phyloP scores from a whole-genome alignment of 352 stramenopile genomes.

The Phytophthora sp. region DNA sequence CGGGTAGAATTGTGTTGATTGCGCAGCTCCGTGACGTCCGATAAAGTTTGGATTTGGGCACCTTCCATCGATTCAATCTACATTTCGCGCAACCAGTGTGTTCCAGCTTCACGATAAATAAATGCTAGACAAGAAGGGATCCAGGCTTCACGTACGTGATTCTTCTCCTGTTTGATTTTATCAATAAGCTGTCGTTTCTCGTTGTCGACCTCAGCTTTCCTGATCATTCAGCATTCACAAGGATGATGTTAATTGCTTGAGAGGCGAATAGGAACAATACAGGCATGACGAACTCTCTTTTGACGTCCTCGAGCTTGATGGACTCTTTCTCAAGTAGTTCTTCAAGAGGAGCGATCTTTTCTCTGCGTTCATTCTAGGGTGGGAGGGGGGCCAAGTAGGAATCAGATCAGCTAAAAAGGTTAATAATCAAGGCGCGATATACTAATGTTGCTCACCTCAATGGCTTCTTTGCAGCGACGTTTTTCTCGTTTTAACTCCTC shows the following conservation, averaged over 20 bases:
- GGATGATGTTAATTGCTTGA: neutral
- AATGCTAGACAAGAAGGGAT: slow-evolving; percentile 1
- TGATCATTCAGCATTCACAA: slow-evolving; percentile 18
- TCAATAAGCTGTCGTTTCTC: slow-evolving; percentile 61
- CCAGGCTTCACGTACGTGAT: slow-evolving; percentile 32
- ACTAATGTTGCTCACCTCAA: slow-evolving; percentile 47
- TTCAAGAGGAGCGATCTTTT: slow-evolving; percentile 69
- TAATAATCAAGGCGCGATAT: too few species aligned
- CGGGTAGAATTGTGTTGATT: slow-evolving; percentile 75
- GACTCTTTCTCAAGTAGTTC: slow-evolving; percentile 73
- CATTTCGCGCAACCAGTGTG: neutral
- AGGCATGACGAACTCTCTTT: slow-evolving; percentile 69
- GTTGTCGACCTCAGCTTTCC: slow-evolving; percentile 56
- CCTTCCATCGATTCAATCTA: slow-evolving; percentile 74
- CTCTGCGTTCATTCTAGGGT: slow-evolving; percentile 75
- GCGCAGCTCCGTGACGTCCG: slow-evolving; percentile 69
- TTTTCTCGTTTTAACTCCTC: slow-evolving; percentile 75
- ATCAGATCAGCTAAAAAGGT: too few species aligned
- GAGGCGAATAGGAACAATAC: too few species aligned
- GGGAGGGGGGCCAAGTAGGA: neutral
- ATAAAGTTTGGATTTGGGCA: slow-evolving; percentile 70
- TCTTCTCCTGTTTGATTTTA: slow-evolving; percentile 73
- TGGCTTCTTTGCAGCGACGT: slow-evolving; percentile 65
- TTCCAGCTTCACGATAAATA: neutral
- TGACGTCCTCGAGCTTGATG: slow-evolving; percentile 65